phyloP scores from a whole-genome alignment of 768 basidiomycete genomes.

The Mycena amicta region DNA sequence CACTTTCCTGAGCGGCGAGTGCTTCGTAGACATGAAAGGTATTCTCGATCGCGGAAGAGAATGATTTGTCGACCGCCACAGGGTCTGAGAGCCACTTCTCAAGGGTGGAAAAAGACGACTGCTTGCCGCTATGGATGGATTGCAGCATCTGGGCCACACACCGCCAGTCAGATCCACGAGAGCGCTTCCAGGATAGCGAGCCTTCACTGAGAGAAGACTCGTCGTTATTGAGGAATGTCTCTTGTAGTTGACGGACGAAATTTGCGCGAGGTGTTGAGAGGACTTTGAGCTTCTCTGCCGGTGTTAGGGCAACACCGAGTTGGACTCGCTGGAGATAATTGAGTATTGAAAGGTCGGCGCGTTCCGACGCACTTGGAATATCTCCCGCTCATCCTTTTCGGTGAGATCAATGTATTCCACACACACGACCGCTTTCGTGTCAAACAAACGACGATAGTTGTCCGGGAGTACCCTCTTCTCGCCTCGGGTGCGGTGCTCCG shows the following conservation, averaged over 20 bases:
- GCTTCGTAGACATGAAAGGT: conserved; percentile 51
- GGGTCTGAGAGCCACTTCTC: conserved; percentile 54
- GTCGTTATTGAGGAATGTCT: conserved; percentile 44
- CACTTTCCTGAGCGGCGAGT: conserved; percentile 48
- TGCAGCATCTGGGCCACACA: conserved; percentile 58
- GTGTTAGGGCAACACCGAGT: conserved; percentile 75
- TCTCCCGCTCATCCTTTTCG: conserved; percentile 62
- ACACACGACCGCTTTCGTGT: conserved; percentile 78
- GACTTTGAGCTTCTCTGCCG: conserved; percentile 61
- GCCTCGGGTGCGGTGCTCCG: conserved; percentile 22
- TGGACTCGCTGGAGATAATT: conserved; percentile 62
- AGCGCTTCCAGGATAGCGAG: conserved; percentile 37
- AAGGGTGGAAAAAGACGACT: conserved; percentile 36
- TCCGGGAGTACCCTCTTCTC: conserved; percentile 47
- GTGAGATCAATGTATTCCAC: conserved; percentile 71
- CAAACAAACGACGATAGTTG: conserved; percentile 59
- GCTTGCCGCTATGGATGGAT: conserved; percentile 46
- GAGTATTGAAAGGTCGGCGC: not conserved
- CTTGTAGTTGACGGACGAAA: conserved; percentile 61
- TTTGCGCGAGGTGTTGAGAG: conserved; percentile 55
- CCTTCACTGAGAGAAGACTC: conserved; percentile 29
- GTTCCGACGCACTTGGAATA: conserved; percentile 62
- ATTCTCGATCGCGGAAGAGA: conserved; percentile 36
- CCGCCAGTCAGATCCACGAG: conserved; percentile 53
- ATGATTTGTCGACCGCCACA: conserved; percentile 30